Evolutionary conservation across 2,329 filamentous ascomycete genomes (phyloP).

Genomic region (Microsporum audouinii): DNA sequence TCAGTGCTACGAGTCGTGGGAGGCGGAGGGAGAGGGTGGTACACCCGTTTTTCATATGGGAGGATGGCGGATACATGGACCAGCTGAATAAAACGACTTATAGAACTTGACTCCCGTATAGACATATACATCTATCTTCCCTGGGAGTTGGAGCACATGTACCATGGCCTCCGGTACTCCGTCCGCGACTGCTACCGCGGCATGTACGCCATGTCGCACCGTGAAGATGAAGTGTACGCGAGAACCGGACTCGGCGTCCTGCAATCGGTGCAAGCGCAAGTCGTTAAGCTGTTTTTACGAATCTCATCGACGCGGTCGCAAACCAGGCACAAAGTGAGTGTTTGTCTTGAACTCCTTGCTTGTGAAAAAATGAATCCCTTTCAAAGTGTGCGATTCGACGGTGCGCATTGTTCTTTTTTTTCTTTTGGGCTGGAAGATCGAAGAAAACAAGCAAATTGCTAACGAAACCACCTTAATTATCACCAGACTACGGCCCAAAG

Average conservation of each 20-base stretch:
- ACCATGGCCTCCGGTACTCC: neutral
- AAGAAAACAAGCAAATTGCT: neutral
- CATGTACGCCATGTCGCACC: conserved; percentile 30
- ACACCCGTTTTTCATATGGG: neutral
- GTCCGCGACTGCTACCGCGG: conserved; percentile 11
- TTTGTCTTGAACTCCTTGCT: neutral
- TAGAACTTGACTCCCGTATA: neutral
- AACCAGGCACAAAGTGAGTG: conserved; percentile 25
- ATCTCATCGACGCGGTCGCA: conserved; percentile 32
- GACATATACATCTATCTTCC: neutral
- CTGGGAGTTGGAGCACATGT: neutral
- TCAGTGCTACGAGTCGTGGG: neutral
- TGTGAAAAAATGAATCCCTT: neutral
- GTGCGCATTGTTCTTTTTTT: neutral
- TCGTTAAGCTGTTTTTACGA: conserved; percentile 30
- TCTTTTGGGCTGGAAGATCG: neutral
- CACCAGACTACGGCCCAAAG: conserved; percentile 14
- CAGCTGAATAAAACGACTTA: neutral
- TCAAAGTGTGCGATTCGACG: neutral
- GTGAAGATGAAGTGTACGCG: conserved; percentile 33
- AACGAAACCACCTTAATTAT: neutral
- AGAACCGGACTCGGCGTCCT: conserved; percentile 17
- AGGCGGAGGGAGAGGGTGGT: neutral
- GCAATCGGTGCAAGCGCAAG: conserved; percentile 30
- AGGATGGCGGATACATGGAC: neutral